These are phyloP conservation scores for Saraca asoca DNA, from an alignment of 331 rosid genomes.

Conservation along the genomic window DNA sequence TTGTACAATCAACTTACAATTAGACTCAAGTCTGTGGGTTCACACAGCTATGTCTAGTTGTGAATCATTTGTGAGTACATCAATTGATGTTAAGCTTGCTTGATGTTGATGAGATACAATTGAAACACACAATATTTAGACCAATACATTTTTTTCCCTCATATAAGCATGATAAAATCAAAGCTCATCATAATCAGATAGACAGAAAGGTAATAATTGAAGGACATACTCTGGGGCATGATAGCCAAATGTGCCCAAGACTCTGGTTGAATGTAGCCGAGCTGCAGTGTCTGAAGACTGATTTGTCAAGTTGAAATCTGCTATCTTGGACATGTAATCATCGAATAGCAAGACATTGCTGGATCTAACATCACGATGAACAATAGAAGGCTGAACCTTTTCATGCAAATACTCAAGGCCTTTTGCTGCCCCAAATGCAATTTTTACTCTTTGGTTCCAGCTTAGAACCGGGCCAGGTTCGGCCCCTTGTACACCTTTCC, in stretches of 20 bases:
- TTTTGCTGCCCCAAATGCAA: constrained; percentile 93
- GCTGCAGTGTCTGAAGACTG: constrained; percentile 94
- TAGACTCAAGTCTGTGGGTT: too few relatives aligned
- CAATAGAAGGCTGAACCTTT: constrained; percentile 85
- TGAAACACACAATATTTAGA: neutral
- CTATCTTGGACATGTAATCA: constrained; percentile 71
- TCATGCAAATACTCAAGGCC: constrained; percentile 92
- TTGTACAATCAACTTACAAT: too few relatives aligned
- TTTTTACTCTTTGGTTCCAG: constrained; percentile 85
- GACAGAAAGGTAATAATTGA: constrained; percentile 14
- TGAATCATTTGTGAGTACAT: too few relatives aligned
- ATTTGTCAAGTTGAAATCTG: constrained; percentile 88
- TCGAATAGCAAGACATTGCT: constrained; percentile 87
- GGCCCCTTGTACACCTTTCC: constrained; percentile 96
- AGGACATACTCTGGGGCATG: constrained; percentile 89
- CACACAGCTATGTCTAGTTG: too few relatives aligned
- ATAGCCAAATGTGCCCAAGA: constrained; percentile 91
- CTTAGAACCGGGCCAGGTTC: constrained; percentile 87
- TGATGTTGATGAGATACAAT: neutral
- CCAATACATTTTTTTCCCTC: neutral
- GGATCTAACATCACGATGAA: constrained; percentile 90
- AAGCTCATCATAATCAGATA: neutral
- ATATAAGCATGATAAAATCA: neutral
- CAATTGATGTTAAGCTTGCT: neutral
- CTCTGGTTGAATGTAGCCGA: constrained; percentile 90